Conservation (phyloP, 805 yeast genomes). For the Starmerella stigmatis region DNA sequence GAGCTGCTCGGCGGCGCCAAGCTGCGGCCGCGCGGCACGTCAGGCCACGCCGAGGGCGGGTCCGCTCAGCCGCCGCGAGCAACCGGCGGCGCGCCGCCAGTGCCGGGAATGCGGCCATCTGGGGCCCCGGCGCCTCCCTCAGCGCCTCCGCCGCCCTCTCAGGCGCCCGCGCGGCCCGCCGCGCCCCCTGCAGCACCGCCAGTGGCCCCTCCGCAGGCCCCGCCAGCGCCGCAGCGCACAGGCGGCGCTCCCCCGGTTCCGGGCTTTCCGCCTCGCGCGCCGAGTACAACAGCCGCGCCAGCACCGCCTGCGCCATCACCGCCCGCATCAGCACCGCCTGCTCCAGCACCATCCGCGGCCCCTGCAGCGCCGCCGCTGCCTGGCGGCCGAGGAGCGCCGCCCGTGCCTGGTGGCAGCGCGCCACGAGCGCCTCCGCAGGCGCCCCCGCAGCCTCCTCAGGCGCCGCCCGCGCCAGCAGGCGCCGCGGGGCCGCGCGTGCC, state of each 20-base stretch:
- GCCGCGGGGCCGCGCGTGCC: constrained; percentile 8
- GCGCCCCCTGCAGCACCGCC: constrained; percentile 25
- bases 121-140: constrained; percentile 25
- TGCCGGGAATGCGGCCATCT: constrained; percentile 17
- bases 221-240: constrained; percentile 11
- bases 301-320: constrained; percentile 5
- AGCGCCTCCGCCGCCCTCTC: constrained; percentile 6
- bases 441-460: background rate
- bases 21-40: constrained; percentile 10
- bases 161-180: constrained; percentile 4
- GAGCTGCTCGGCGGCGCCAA: constrained; percentile 20
- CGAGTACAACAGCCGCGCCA: constrained; percentile 15
- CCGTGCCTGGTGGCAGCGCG: constrained; percentile 7
- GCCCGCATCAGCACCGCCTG: constrained; percentile 11
- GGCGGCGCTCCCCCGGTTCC: constrained; percentile 19
- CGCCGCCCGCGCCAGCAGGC: background rate
- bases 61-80: background rate
- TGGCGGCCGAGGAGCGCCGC: constrained; percentile 16
- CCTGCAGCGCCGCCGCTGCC: constrained; percentile 6
- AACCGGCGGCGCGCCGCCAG: constrained; percentile 12
- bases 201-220: constrained; percentile 26
- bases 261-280: constrained; percentile 4
- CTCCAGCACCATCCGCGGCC: constrained; percentile 6
- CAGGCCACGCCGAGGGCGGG: constrained; percentile 1
- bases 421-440: constrained; percentile 8